Conservation (phyloP, 73 alveolate genomes). For the Tetrahymena malaccensis region DNA sequence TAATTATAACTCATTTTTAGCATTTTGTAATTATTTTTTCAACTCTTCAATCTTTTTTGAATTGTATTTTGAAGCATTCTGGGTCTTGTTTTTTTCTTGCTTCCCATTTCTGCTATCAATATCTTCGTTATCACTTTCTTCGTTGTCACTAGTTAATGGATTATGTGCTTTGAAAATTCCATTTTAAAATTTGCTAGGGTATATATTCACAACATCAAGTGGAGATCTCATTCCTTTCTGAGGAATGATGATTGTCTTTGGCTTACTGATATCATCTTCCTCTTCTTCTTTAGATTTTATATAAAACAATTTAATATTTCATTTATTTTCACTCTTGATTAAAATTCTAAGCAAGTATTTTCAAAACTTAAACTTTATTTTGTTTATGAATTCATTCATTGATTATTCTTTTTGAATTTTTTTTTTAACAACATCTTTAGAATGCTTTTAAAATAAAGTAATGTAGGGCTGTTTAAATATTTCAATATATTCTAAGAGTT, state of each 20-base stretch:
- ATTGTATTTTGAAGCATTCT: background rate
- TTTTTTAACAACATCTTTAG: background rate
- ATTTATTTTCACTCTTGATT: too few species aligned
- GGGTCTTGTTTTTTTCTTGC: background rate
- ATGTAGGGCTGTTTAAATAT: background rate
- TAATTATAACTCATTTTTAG: background rate
- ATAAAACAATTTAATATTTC: background rate
- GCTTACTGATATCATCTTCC: background rate
- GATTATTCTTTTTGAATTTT: background rate
- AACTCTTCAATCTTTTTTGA: background rate
- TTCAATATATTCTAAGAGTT: background rate
- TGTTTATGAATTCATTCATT: too few species aligned
- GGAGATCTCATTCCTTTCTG: background rate
- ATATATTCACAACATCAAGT: background rate
- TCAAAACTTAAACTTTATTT: too few species aligned
- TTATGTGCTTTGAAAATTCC: background rate
- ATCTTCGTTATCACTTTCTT: background rate
- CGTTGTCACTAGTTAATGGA: background rate
- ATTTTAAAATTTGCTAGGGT: background rate
- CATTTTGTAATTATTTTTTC: background rate
- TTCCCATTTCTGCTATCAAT: background rate
- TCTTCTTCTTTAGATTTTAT: background rate
- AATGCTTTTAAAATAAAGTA: background rate
- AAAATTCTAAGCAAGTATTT: too few species aligned
- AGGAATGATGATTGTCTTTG: background rate